Conservation (phyloP, 306 rosid genomes). For the Elaeagnus macrophylla region DNA sequence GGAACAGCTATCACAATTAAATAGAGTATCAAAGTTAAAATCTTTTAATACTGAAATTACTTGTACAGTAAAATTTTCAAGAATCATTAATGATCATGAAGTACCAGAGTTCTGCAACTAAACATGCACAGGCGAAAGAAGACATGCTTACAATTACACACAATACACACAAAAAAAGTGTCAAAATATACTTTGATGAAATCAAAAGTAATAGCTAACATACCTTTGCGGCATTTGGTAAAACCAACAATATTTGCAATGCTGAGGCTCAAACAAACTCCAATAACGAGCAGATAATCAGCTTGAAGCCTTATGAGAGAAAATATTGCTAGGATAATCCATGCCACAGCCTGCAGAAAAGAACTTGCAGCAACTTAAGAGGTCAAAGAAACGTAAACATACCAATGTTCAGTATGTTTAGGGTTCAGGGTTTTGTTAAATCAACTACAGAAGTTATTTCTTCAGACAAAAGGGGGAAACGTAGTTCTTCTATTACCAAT, state of each 20-base stretch:
- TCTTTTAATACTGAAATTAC: too few species aligned
- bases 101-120: background rate
- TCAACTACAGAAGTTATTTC: too few species aligned
- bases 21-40: too few species aligned
- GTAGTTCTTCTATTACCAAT: too few species aligned
- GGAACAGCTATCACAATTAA: too few species aligned
- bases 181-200: background rate
- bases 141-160: background rate
- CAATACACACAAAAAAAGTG: slow-evolving; percentile 1
- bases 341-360: slow-evolving; percentile 51
- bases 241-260: slow-evolving; percentile 91
- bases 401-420: background rate
- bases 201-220: slow-evolving; percentile 13
- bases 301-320: slow-evolving; percentile 95
- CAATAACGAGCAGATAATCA: slow-evolving; percentile 92
- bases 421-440: background rate
- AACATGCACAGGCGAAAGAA: background rate
- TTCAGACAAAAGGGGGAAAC: too few species aligned
- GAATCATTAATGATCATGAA: too few species aligned
- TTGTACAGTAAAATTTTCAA: too few species aligned
- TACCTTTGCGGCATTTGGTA: slow-evolving; percentile 96
- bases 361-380: slow-evolving; percentile 8
- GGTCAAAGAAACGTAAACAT: background rate
- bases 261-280: slow-evolving; percentile 94
- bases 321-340: slow-evolving; percentile 81